Conservation (phyloP, 1,284 basidiomycete species). For the Fomitopsis palustris region DNA sequence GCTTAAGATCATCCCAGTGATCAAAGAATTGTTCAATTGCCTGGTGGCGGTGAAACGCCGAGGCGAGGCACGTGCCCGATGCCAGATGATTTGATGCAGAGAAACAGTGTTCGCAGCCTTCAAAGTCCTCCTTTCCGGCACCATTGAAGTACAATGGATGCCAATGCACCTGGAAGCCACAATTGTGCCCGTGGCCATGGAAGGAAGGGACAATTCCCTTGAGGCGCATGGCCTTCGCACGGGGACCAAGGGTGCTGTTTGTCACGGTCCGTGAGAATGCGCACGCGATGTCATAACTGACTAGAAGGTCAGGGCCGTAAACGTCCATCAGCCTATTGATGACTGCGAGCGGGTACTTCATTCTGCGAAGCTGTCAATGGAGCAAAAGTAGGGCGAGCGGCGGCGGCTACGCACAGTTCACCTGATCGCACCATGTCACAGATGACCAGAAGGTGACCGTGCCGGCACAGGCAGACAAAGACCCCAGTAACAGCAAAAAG, state of each 20-base stretch:
- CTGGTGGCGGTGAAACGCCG: conserved; percentile 26
- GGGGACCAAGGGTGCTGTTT: conserved; percentile 21
- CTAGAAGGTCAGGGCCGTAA: conserved; percentile 14
- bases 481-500: conserved; percentile 31
- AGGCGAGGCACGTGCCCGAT: conserved; percentile 14
- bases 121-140: conserved; percentile 35
- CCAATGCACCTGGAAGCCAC: conserved; percentile 27
- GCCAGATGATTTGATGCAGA: conserved; percentile 29
- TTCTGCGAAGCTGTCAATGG: conserved; percentile 16
- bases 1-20: conserved; percentile 17
- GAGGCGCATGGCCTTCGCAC: background rate
- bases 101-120: conserved; percentile 30
- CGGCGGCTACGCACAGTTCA: conserved; percentile 28
- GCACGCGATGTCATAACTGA: conserved; percentile 37
- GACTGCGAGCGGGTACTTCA: conserved; percentile 33
- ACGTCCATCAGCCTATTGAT: conserved; percentile 22
- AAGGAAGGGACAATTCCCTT: conserved; percentile 17
- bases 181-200: conserved; percentile 22
- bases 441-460: conserved; percentile 27
- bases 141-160: conserved; percentile 30
- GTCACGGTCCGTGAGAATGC: conserved; percentile 23
- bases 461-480: conserved; percentile 18
- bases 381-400: too few relatives aligned
- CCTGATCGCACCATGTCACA: conserved; percentile 35
- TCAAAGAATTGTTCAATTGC: conserved; percentile 16